These are phyloP conservation scores for Penicillium sp. DNA, from an alignment of 2,329 filamentous ascomycete genomes.

Conservation along the genomic window DNA sequence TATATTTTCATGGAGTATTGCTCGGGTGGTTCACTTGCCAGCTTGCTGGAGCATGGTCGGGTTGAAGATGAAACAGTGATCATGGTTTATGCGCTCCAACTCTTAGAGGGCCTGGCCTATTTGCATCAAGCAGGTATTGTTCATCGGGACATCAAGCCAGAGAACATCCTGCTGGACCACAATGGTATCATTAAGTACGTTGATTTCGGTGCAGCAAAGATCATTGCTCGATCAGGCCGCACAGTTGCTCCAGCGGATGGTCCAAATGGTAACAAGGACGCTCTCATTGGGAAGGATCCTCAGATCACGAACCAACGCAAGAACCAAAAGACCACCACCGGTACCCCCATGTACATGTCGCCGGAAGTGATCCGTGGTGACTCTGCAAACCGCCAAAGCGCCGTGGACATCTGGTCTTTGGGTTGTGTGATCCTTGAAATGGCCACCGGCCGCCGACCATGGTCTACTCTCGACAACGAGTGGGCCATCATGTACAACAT, in stretches of 20 bases:
- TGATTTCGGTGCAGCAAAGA: slow-evolving; percentile 95
- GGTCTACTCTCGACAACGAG: slow-evolving; percentile 95
- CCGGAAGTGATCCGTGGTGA: slow-evolving; percentile 96
- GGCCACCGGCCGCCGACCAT: slow-evolving; percentile 90
- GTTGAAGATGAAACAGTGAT: slow-evolving; percentile 98
- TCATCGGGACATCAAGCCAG: slow-evolving; percentile 96
- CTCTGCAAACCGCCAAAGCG: slow-evolving; percentile 73
- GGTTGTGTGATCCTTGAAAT: slow-evolving; percentile 97
- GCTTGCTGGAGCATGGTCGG: slow-evolving; percentile 86
- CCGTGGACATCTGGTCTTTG: slow-evolving; percentile 93
- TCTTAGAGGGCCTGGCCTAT: slow-evolving; percentile 91
- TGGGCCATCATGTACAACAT: slow-evolving; percentile 99
- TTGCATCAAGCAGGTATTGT: slow-evolving; percentile 89
- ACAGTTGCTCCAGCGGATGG: slow-evolving; percentile 70
- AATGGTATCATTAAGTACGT: slow-evolving; percentile 99
- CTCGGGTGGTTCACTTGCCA: slow-evolving; percentile 87
- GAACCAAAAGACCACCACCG: slow-evolving; percentile 88
- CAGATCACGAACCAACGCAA: slow-evolving; percentile 36
- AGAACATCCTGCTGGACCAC: slow-evolving; percentile 95
- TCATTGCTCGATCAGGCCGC: slow-evolving; percentile 90
- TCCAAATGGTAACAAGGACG: slow-evolving; percentile 46
- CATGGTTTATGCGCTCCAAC: slow-evolving; percentile 91
- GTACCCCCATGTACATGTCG: slow-evolving; percentile 99
- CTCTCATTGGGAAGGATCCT: slow-evolving; percentile 30
- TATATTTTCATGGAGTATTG: slow-evolving; percentile 99